Base-by-base conservation (phyloP, 2,329 filamentous ascomycete genomes). In the Davidsoniella neocaledoniae region DNA sequence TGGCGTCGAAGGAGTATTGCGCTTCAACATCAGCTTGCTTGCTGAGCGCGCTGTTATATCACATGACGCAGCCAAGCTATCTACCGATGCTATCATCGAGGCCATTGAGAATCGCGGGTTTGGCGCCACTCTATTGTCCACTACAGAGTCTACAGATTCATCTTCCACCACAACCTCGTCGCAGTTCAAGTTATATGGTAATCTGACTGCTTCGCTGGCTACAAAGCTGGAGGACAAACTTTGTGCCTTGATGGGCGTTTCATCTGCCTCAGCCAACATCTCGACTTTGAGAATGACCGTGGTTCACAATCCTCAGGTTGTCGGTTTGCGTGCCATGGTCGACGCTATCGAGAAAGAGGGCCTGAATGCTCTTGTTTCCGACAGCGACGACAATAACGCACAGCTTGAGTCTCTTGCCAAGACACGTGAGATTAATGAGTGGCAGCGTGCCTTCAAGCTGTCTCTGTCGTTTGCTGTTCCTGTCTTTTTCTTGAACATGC, bases 391-490 rank as follows among this genome's bases (percentile, higher is more conserved):
- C 66, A 96, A 94, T 63, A 94, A 94, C 60, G 90, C 91, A 1
- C 91, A 98, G 62, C 74, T 98, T 2, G 87, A 96, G 63, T 96
- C 91, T 1, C 73, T 98, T 2, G 84, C 91, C 7, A 98, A 98
- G 67, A 96, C 91, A 0, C 85, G 86, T 57, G 91, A 98, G 64
- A 94, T 98, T 54, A 84, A 83, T 55, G 87, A 94, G 64, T 98
- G 91, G 91, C 79, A 77, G 54, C 76, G 71, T 26, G 86, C 87
- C 0, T 94, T 96, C 64, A 72, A 74, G 54, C 72, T 82, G 6
- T 94, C 87, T 0, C 59, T 86, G 2, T 71, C 73, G 3, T 96
- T 96, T 61, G 87, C 88, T 2, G 66, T 96, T 6, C 91, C 91
- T 0, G 90, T 98, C 33, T 86, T 96, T 60, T 61, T 94, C 47